phyloP scores from a whole-genome alignment of 2,329 filamentous ascomycete genomes.

The Magnaporthiopsis rhizophila region DNA sequence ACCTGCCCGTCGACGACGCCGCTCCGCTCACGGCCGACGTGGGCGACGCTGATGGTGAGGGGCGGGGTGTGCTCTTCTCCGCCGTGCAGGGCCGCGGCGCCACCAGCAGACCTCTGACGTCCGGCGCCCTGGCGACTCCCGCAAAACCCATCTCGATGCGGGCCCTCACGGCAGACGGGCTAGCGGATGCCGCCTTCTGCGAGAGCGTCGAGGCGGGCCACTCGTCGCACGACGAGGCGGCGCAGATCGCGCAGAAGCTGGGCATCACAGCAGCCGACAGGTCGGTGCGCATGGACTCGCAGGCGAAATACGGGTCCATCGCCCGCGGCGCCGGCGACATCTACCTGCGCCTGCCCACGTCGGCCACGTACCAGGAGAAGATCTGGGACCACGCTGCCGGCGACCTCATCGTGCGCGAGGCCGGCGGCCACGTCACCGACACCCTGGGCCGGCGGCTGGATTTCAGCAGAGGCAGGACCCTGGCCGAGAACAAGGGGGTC shows the following conservation, averaged over 20 bases:
- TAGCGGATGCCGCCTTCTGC: constrained; percentile 82
- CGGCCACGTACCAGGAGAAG: constrained; percentile 88
- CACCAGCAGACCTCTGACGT: constrained; percentile 63
- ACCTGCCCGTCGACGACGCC: constrained; percentile 80
- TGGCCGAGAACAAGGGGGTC: constrained; percentile 87
- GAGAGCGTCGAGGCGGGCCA: constrained; percentile 93
- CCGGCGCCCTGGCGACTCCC: constrained; percentile 40
- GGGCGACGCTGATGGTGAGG: constrained; percentile 58
- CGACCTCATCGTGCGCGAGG: constrained; percentile 87
- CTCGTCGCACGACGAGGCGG: constrained; percentile 82
- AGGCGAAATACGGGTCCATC: constrained; percentile 96
- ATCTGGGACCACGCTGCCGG: constrained; percentile 99
- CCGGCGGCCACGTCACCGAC: constrained; percentile 87
- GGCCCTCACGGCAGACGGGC: constrained; percentile 50
- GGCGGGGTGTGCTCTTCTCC: constrained; percentile 80
- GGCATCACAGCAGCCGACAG: constrained; percentile 66
- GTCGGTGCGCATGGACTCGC: constrained; percentile 94
- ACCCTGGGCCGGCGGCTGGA: constrained; percentile 76
- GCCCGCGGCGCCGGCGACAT: constrained; percentile 90
- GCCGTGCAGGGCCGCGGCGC: constrained; percentile 75
- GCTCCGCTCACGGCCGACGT: constrained; percentile 63
- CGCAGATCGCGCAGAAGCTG: constrained; percentile 71
- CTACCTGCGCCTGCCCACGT: constrained; percentile 79
- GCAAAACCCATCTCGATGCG: constrained; percentile 71
- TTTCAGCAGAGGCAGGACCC: constrained; percentile 77